These are phyloP conservation scores for Rhodotorula sp. DNA, from an alignment of 1,284 basidiomycete species.

Conservation along the genomic window DNA sequence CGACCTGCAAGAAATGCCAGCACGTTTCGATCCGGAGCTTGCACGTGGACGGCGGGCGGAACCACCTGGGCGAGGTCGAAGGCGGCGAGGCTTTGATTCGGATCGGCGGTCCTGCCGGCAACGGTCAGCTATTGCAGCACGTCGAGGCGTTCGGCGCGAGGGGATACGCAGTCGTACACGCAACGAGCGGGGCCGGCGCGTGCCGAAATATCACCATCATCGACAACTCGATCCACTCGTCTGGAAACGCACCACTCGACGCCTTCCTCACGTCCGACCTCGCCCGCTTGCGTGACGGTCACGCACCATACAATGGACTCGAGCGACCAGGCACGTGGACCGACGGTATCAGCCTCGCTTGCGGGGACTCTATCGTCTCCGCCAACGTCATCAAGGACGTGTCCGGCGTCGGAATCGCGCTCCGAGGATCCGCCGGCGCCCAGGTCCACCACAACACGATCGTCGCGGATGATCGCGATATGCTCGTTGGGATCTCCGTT, in stretches of 20 bases:
- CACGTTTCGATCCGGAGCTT: conserved; percentile 18
- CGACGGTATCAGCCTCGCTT: conserved; percentile 77
- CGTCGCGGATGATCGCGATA: conserved; percentile 33
- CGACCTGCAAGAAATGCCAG: conserved; percentile 22
- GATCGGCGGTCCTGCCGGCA: conserved; percentile 26
- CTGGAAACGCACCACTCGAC: conserved; percentile 37
- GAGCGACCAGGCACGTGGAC: conserved; percentile 58
- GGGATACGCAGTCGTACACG: conserved; percentile 34
- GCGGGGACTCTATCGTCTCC: conserved; percentile 58
- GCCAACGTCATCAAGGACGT: conserved; percentile 66
- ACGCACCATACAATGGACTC: conserved; percentile 19
- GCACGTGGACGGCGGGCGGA: conserved; percentile 36
- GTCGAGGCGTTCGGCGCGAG: conserved; percentile 36
- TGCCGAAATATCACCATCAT: conserved; percentile 26
- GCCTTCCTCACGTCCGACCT: conserved; percentile 37
- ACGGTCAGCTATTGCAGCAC: conserved; percentile 20
- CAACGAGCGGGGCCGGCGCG: conserved; percentile 28
- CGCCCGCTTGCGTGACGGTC: conserved; percentile 28
- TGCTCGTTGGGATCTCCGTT: conserved; percentile 36
- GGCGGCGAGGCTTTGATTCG: conserved; percentile 34
- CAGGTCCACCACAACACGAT: conserved; percentile 33
- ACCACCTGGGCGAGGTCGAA: conserved; percentile 26
- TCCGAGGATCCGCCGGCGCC: conserved; percentile 28
- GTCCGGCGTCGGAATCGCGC: conserved; percentile 57
- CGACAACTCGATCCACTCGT: conserved; percentile 31